Evolutionary conservation across 306 rosid genomes (phyloP), one percentile per base, ranked within the genome.

Genomic region (Bauhinia variegata): DNA sequence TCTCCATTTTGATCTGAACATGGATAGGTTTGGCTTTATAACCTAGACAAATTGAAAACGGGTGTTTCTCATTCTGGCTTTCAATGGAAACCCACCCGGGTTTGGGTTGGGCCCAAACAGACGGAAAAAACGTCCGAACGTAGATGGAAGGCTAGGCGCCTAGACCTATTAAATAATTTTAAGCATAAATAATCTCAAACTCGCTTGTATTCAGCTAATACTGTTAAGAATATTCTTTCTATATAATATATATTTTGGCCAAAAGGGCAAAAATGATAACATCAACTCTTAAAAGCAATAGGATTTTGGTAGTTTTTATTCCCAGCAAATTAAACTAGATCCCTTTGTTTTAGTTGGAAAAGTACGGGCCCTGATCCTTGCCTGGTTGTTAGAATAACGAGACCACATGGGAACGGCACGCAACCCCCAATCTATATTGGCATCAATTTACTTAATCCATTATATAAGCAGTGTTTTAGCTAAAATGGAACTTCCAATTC

Each of bases 401-500:
- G 18, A 1, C 46, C 17, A 60, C 23, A 11, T 17, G 28, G 17
- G 30, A 37, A 60, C 34, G 65, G 65, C 65, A 38, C 52, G 66
- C n/a, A 30, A 59, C 17, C 41, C 61, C 13, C 36, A 23, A n/a
- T n/a, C 60, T 54, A 6, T 16, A 5, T 10, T 5, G 28, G 28
- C 28, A 23, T 17, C 0, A 17, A 2, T 0, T 50, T 18, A 3
- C 6, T 50, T 9, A 3, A 4, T 4, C 3, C 15, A 44, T 0
- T 71, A 65, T 56, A 67, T 49, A 59, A 52, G 4, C 9, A 4
- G n/a, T 4, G 38, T 43, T 5, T 55, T 50, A 44, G 0, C 10
- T 55, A 39, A 62, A 57, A 85, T 83, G 91, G 77, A 49, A 47
- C 7, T 59, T 28, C n/a, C n/a, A n/a, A n/a, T n/a, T n/a, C 54